Evolutionary conservation across 441 rosid genomes (phyloP).

Genomic region (Raphanus hybrid): DNA sequence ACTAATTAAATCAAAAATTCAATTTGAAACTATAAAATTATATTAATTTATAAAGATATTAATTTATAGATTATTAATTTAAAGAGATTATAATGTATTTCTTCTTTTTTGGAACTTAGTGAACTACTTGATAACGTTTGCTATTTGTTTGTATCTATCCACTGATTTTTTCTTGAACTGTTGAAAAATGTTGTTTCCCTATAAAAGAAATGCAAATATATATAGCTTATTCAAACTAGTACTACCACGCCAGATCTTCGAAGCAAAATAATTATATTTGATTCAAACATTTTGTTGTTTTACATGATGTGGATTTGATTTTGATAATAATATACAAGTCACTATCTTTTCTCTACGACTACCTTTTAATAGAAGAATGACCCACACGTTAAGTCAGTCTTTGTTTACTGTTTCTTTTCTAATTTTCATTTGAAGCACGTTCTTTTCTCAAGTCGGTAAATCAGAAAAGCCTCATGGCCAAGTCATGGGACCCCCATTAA

Average conservation of each 20-base stretch:
- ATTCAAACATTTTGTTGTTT: not conserved
- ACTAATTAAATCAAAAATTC: no score
- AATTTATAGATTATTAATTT: no score
- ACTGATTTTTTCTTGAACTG: not conserved
- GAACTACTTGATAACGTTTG: not conserved
- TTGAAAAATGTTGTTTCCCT: not conserved
- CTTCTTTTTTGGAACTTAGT: not conserved
- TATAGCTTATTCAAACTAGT: not conserved
- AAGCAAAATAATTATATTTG: not conserved
- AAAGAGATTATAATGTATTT: no score
- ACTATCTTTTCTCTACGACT: not conserved
- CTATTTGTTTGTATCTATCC: not conserved
- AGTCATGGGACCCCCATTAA: slow-evolving; percentile 23
- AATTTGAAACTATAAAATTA: no score
- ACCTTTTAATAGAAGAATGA: slow-evolving; percentile 7
- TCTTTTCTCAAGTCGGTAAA: slow-evolving; percentile 3
- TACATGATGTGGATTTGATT: not conserved
- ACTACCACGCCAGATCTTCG: not conserved
- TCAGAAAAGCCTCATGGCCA: slow-evolving; percentile 14
- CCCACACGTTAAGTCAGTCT: slow-evolving; percentile 34
- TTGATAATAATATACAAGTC: not conserved
- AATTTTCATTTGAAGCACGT: slow-evolving; percentile 17
- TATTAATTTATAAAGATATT: no score
- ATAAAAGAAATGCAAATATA: not conserved
- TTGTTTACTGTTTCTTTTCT: slow-evolving; percentile 11